These are phyloP conservation scores for Citeromyces matritensis DNA, from an alignment of 805 yeast genomes.

Conservation along the genomic window DNA sequence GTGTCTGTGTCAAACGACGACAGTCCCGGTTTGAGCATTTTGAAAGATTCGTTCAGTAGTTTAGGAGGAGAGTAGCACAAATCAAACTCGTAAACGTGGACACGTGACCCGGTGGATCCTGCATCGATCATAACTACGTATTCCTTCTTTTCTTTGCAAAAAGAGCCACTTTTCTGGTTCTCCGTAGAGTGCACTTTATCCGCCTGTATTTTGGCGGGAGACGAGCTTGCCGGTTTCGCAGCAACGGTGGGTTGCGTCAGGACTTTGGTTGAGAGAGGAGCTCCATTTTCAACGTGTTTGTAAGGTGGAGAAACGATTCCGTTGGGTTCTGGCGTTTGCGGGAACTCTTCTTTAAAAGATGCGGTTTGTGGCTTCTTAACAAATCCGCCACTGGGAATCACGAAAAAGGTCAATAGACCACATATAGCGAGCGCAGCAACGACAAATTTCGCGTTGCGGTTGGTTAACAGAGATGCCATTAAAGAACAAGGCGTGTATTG, in stretches of 20 bases:
- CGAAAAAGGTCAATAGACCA: conserved; percentile 31
- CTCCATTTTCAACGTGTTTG: background rate
- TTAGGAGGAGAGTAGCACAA: conserved; percentile 76
- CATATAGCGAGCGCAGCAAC: conserved; percentile 35
- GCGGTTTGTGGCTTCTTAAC: conserved; percentile 15
- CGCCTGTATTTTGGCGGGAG: background rate
- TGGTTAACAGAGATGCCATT: conserved; percentile 14
- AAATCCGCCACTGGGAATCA: conserved; percentile 25
- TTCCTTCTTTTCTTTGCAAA: conserved; percentile 29
- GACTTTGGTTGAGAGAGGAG: background rate
- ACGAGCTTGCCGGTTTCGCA: background rate
- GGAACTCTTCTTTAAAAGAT: conserved; percentile 5
- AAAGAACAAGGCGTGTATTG: no score
- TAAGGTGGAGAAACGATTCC: background rate
- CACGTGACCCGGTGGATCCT: conserved; percentile 94
- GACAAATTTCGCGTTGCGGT: conserved; percentile 35
- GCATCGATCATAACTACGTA: conserved; percentile 95
- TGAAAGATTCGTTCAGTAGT: conserved; percentile 64
- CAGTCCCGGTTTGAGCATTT: conserved; percentile 87
- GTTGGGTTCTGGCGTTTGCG: background rate
- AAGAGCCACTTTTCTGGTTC: conserved; percentile 5
- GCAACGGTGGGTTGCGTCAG: conserved; percentile 4
- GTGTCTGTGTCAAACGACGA: conserved; percentile 74
- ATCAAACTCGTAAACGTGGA: conserved; percentile 87
- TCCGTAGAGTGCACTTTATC: background rate